phyloP scores from a whole-genome alignment of 306 rosid species.

The Hippophae tibetana region DNA sequence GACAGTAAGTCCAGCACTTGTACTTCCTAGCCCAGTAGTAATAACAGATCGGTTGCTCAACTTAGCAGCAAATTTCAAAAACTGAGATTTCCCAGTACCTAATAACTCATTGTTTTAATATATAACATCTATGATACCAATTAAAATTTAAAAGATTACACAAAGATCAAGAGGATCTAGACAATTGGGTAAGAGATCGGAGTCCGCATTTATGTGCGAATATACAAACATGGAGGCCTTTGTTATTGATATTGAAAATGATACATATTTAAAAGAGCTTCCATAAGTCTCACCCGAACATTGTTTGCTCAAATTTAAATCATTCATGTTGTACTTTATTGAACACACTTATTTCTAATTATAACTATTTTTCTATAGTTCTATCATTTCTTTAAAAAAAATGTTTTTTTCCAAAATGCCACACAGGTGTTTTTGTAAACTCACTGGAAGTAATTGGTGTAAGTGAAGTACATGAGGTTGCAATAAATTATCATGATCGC shows the following conservation, averaged over 20 bases:
- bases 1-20: constrained; percentile 93
- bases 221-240: not conserved
- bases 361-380: too few species aligned
- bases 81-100: constrained; percentile 98
- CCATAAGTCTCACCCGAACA: too few species aligned
- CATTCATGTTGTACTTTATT: too few species aligned
- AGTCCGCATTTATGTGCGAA: not conserved
- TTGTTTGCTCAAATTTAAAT: too few species aligned
- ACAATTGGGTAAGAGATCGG: not conserved
- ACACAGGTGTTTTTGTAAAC: too few species aligned
- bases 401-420: too few species aligned
- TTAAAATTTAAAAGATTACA: not conserved
- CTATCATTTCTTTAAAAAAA: too few species aligned
- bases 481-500: too few species aligned
- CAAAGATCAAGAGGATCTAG: not conserved
- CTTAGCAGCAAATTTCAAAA: constrained; percentile 86
- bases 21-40: constrained; percentile 96
- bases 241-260: not conserved
- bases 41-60: constrained; percentile 91
- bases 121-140: not conserved
- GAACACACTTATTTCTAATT: too few species aligned
- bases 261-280: too few species aligned
- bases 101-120: constrained; percentile 8
- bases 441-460: too few species aligned
- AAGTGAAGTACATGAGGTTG: too few species aligned